Conservation (phyloP, 129 eudicot species). For the Helichrysum umbraculigerum region DNA sequence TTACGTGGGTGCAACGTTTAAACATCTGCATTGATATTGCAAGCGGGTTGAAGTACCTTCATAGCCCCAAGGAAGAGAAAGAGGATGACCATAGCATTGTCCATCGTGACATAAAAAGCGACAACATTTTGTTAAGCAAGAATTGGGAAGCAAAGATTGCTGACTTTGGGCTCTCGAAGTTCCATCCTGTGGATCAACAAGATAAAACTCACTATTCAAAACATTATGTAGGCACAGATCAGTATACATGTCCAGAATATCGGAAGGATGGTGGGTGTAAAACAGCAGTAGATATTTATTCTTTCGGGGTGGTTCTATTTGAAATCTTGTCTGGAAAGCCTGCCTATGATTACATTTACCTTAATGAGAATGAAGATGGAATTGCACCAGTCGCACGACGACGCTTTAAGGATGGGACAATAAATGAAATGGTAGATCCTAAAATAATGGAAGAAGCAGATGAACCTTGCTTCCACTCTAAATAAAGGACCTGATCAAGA, state of each 20-base stretch:
- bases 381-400: neutral
- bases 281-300: neutral
- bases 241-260: neutral
- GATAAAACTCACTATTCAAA: neutral
- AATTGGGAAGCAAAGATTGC: neutral
- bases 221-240: neutral
- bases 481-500: constrained; percentile 5
- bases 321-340: neutral
- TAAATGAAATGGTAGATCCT: neutral
- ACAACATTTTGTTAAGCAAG: neutral
- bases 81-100: neutral
- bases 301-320: neutral
- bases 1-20: neutral
- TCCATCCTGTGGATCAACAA: neutral
- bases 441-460: neutral
- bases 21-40: neutral
- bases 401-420: neutral
- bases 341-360: neutral
- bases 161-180: neutral
- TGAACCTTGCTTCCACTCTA: neutral
- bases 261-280: neutral
- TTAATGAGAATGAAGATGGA: neutral
- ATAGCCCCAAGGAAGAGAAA: neutral
- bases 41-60: neutral
- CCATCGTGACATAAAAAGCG: neutral